Conservation (phyloP, 2,329 filamentous ascomycete species). For the Aspergillus fructus region DNA sequence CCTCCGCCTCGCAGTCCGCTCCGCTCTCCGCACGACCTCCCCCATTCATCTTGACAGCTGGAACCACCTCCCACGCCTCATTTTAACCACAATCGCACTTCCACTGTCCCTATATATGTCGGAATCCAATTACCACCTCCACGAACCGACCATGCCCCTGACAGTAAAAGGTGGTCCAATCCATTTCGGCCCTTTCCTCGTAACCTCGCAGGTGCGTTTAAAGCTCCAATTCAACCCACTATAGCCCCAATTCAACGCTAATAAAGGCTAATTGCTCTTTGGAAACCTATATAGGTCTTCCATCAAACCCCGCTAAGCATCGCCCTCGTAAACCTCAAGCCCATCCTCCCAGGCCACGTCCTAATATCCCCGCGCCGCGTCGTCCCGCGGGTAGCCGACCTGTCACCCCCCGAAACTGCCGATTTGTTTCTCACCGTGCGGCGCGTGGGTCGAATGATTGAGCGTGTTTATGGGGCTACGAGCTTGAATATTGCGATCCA, state of each 20-base stretch:
- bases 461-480: conserved; percentile 61
- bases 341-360: conserved; percentile 87
- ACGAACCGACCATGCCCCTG: conserved; percentile 13
- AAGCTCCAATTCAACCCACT: neutral
- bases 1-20: neutral
- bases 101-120: neutral
- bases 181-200: conserved; percentile 73
- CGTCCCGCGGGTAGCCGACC: conserved; percentile 72
- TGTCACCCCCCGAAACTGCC: conserved; percentile 68
- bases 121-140: neutral
- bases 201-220: conserved; percentile 65
- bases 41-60: neutral
- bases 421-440: conserved; percentile 90
- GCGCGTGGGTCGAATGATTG: conserved; percentile 73
- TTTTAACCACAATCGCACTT: neutral
- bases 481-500: conserved; percentile 95
- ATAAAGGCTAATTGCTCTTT: neutral
- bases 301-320: conserved; percentile 76
- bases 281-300: conserved; percentile 67
- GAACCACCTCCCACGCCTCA: neutral
- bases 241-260: neutral
- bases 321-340: conserved; percentile 93
- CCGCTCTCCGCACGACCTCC: neutral
- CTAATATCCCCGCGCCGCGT: conserved; percentile 75
- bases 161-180: conserved; percentile 44